Conservation (phyloP, 306 rosid genomes). For the Glycyrrhiza uralensis region DNA sequence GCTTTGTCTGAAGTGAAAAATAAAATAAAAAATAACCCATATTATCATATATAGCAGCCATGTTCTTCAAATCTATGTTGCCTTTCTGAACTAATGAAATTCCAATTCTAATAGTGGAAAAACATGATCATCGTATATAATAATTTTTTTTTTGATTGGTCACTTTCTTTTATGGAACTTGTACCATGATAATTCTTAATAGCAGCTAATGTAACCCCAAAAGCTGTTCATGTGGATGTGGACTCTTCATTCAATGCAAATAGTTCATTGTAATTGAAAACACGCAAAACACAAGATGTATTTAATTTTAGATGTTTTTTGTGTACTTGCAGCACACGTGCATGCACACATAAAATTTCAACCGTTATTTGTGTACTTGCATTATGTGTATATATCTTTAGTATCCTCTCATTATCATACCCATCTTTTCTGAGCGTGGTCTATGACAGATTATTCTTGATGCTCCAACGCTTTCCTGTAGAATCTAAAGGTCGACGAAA, state of each 20-base stretch:
- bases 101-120: neutral
- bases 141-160: neutral
- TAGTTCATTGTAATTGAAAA: neutral
- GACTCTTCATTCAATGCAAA: neutral
- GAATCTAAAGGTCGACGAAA: slow-evolving; percentile 98
- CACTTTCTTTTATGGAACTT: neutral
- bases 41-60: neutral
- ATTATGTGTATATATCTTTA: slow-evolving; percentile 2
- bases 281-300: no score
- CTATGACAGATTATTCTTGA: slow-evolving; percentile 83
- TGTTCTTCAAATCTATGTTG: neutral
- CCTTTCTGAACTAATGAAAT: neutral
- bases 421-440: slow-evolving; percentile 14
- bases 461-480: slow-evolving; percentile 97
- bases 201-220: slow-evolving; percentile 2
- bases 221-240: neutral
- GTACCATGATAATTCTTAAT: neutral
- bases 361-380: neutral
- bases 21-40: neutral
- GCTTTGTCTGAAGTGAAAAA: slow-evolving; percentile 10
- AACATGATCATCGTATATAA: neutral
- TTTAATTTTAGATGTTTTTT: neutral
- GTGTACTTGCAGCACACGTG: no score
- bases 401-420: slow-evolving; percentile 6
- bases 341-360: no score